Evolutionary conservation across 1,139 yeast species (phyloP).

Genomic region (Taphrina sp.): DNA sequence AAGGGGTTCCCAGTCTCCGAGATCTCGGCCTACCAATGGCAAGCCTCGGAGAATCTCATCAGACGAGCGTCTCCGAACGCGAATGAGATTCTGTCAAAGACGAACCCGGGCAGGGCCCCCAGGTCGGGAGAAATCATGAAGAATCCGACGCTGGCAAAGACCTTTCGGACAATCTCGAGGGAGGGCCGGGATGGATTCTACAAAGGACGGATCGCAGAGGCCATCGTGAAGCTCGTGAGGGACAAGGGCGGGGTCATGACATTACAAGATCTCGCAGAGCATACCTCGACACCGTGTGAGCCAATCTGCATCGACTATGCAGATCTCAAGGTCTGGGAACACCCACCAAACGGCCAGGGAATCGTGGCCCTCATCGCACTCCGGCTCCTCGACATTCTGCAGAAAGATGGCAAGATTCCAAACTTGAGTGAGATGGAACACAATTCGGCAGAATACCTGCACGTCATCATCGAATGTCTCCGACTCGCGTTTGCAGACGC

Average conservation of each 20-base stretch:
- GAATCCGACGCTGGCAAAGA: conserved; percentile 57
- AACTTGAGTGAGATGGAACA: conserved; percentile 54
- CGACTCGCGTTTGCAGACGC: conserved; percentile 75
- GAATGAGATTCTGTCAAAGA: conserved; percentile 47
- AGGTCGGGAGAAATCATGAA: conserved; percentile 58
- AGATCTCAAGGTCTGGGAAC: conserved; percentile 59
- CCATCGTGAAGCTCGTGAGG: conserved; percentile 57
- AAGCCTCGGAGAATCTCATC: conserved; percentile 47
- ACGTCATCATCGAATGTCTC: conserved; percentile 64
- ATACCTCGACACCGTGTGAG: conserved; percentile 60
- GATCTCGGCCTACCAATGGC: conserved; percentile 59
- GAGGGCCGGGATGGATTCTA: conserved; percentile 67
- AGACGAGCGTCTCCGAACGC: conserved; percentile 43
- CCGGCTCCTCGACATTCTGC: conserved; percentile 62
- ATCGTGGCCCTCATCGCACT: conserved; percentile 67
- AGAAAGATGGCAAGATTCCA: conserved; percentile 49
- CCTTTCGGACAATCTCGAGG: conserved; percentile 54
- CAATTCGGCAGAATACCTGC: conserved; percentile 70
- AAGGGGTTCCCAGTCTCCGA: conserved; percentile 66
- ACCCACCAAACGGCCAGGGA: conserved; percentile 83
- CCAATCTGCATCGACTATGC: conserved; percentile 56
- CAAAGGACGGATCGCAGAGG: conserved; percentile 63
- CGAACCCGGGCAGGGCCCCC: conserved; percentile 50
- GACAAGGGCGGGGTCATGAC: conserved; percentile 58
- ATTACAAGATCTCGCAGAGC: conserved; percentile 56